Percentiles rank a stretch among this genome's conserved stretches.
phyloP scores from a whole-genome alignment of 306 rosid genomes.

The Trichosanthes truncata region DNA sequence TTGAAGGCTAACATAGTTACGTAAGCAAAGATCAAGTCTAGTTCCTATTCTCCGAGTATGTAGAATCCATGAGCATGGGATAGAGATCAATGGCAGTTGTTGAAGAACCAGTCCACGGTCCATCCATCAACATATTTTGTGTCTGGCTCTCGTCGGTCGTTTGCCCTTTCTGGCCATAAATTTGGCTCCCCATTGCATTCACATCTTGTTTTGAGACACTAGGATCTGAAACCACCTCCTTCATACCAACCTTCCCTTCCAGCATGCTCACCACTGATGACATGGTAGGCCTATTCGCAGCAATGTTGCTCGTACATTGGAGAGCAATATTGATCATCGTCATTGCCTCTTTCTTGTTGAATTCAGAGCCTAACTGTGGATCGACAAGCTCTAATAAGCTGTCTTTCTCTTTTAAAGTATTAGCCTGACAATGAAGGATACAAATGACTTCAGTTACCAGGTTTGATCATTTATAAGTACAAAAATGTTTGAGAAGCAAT shows the following conservation, averaged over 20 bases:
- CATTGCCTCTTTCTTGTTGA: constrained; percentile 21
- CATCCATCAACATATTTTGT: background rate
- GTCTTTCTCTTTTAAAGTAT: constrained; percentile 17
- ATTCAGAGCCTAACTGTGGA: constrained; percentile 23
- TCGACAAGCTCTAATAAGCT: constrained; percentile 31
- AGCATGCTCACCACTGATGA: constrained; percentile 25
- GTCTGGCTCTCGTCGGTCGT: background rate
- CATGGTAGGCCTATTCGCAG: constrained; percentile 29
- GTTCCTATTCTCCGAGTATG: background rate
- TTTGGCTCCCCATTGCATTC: constrained; percentile 10
- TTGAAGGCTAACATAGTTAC: background rate
- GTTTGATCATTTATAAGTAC: background rate
- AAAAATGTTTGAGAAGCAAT: background rate
- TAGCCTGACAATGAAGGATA: constrained; percentile 20
- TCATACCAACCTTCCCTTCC: constrained; percentile 16
- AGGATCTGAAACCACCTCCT: constrained; percentile 10
- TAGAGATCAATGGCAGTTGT: background rate
- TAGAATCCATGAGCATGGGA: background rate
- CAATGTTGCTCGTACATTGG: constrained; percentile 19
- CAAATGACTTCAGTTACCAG: background rate
- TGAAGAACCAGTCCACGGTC: constrained; percentile 2
- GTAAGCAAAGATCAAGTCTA: background rate
- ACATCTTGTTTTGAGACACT: background rate
- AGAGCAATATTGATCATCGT: constrained; percentile 33
- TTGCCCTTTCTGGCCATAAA: background rate